Percentiles rank a stretch among this genome's conserved stretches.
Evolutionary conservation across 352 stramenopile genomes (phyloP).

Genomic region (Phytophthora vignae): DNA sequence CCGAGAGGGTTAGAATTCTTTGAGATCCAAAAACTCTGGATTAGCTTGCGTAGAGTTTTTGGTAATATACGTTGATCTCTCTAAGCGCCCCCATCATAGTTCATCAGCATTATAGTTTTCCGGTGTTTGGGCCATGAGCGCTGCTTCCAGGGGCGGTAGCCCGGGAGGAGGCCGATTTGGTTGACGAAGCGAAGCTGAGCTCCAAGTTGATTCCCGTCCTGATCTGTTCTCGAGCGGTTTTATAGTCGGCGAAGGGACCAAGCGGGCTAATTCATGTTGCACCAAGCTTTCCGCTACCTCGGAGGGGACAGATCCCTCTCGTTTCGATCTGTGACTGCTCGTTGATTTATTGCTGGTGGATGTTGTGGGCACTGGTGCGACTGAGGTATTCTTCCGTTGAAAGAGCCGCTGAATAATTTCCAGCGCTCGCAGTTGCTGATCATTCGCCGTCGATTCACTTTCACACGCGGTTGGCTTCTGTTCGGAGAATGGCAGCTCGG

Average conservation of each 20-base stretch:
- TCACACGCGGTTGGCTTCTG: not conserved
- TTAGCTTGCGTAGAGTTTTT: too few species aligned
- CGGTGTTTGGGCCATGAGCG: not conserved
- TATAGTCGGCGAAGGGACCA: constrained; percentile 17
- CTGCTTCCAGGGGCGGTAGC: constrained; percentile 11
- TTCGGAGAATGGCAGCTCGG: not conserved
- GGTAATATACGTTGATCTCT: too few species aligned
- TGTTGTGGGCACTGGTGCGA: constrained; percentile 2
- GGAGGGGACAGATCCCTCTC: constrained; percentile 6
- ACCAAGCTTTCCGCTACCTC: constrained; percentile 13
- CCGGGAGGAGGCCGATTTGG: not conserved
- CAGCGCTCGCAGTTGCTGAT: constrained; percentile 21
- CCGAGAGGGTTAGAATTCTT: too few species aligned
- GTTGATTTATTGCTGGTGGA: constrained; percentile 2
- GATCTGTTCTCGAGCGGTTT: constrained; percentile 14
- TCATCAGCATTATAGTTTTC: not conserved
- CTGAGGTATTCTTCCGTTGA: constrained; percentile 12
- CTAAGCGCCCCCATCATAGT: too few species aligned
- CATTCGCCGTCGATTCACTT: constrained; percentile 4
- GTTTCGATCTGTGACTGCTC: constrained; percentile 12
- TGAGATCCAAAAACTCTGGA: too few species aligned
- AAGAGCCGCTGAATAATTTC: constrained; percentile 29
- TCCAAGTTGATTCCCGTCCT: constrained; percentile 1
- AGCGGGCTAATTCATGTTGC: constrained; percentile 6
- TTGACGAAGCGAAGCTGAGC: not conserved